Evolutionary conservation across 1,284 basidiomycete species (phyloP), one percentile per base, ranked within the genome.

Genomic region (Cutaneotrichosporon arboriforme): DNA sequence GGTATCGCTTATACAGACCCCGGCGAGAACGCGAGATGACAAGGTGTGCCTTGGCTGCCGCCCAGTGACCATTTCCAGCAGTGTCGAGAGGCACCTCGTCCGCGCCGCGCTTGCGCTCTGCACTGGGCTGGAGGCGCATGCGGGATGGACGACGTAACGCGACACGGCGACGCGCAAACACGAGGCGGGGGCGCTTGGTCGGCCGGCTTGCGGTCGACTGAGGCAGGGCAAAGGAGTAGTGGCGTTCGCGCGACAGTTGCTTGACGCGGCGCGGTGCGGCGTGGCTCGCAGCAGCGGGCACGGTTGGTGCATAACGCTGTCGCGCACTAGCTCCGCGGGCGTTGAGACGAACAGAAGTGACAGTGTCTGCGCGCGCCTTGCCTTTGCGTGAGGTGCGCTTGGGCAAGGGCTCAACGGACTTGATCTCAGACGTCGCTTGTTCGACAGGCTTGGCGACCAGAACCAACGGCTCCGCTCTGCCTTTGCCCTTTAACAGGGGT

Each of bases 161-260:
- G 12, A 46, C 22, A 1, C 41, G 52, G 5, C 52, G 46, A 9
- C 31, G 46, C 1, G 47, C 43, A 15, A 49, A 22, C n/a, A 18
- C 18, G 22, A 22, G 17, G 4, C 50, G 50, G 17, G 42, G 46
- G 9, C 26, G 46, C 15, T 43, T 43, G 26, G 10, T 31, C 1
- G 13, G 38, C 33, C 31, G 33, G 15, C 54, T 42, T 4, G 43
- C 37, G 2, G 54, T 36, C 4, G 41, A 22, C 8, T 42, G 34
- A 2, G 50, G 46, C 7, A 46, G 45, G 4, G 50, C 43, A 7
- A 42, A 45, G 7, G n/a, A n/a, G 34, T 48, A 48, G 15, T 43
- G 48, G 22, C 50, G 48, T 8, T 54, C 23, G 2, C 17, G 34
- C 1, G 47, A 18, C 9, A 17, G 41, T 4, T 31, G 35, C 17